Base-by-base conservation (phyloP, 192 early-diverging fungal species). In the Phycomyces blakesleeanus region DNA sequence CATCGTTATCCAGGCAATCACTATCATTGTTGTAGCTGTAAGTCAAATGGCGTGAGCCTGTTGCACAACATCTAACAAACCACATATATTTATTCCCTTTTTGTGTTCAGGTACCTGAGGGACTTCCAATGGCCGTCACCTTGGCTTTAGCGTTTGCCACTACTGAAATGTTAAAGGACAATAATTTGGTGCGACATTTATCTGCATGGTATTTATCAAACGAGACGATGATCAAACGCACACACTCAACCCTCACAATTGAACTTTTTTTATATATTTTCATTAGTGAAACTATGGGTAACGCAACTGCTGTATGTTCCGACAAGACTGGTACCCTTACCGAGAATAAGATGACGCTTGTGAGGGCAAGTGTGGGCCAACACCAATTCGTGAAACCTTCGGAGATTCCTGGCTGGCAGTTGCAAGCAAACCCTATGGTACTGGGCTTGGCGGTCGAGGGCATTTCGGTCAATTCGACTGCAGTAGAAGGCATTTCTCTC, bases 311-410 rank as follows among this genome's bases (percentile, higher is more conserved):
- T 27, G 84, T 94, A 7, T 94, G 90, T 76, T 90, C 90, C 1
- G 91, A 94, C 73, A 94, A 94, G 74, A 94, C 92, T 9, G 92
- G 92, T 12, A 94, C 92, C 2, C 71, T 94, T 60, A 94, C 92
- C 0, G 83, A 90, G 73, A 93, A 93, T 74, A 80, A 77, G 64
- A 93, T 93, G 91, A 90, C 88, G 0, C 85, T 93, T 2, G 88
- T 87, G 14, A 70, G 80, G 64, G 87, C 82, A 42, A 64, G 75
- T 14, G 51, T 90, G 10, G 77, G 81, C 24, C 68, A 76, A 57
- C 40, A 59, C 54, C 39, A 71, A 59, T 79, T 83, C 72, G 74
- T 52, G 49, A 70, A 59, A 37, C 50, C 73, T 39, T 57, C 67
- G 6, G 73, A 81, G 2, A 75, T 71, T 10, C 70, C 78, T 44